Base-by-base conservation (phyloP, 129 eudicot species). In the Erigeron canadensis region DNA sequence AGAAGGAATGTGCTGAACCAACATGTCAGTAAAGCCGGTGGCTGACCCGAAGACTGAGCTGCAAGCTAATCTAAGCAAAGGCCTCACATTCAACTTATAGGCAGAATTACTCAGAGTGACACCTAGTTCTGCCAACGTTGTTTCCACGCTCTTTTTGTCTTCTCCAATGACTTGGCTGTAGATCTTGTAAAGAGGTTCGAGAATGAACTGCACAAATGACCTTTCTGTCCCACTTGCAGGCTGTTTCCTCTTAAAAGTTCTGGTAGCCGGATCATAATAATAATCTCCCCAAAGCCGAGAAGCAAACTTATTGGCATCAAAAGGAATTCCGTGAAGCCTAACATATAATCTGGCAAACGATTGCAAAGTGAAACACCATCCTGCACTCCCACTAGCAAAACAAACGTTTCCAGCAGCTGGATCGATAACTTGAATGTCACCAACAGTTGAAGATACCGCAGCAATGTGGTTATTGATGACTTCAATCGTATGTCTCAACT, bases 151-250 rank as follows among this genome's bases (percentile, higher is more conserved):
- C 82, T 90, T 95, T 77, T 84, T 95, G 72, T 95, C 97, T 80
- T 95, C 99, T 69, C 99, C 97, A 19, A 95, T 79, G 15, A 95
- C 99, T 88, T 95, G 99, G 74, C 99, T 95, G 72, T 95, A 95
- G 61, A 89, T 70, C 75, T 89, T 93, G 81, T 93, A 93, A 8
- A 93, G 88, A 10, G 98, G 98, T 82, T 93, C 98, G 3, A 89
- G 90, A 50, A 93, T 82, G 82, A 93, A 93, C 84, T 89, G 90
- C 16, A 93, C 92, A 79, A 94, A 94, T 40, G 99, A 87, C 67
- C 96, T 77, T 77, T 94, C 99, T 8, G 69, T 97, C 71, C 99
- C 98, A 63, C 85, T 73, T 18, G 87, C 62, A 34, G 93, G 96
- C 46, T 58, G 92, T 70, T 87, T 89, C 75, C 70, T 94, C 87